Base-by-base conservation (phyloP, 345 rosid species). In the Streptanthus diversifolius region DNA sequence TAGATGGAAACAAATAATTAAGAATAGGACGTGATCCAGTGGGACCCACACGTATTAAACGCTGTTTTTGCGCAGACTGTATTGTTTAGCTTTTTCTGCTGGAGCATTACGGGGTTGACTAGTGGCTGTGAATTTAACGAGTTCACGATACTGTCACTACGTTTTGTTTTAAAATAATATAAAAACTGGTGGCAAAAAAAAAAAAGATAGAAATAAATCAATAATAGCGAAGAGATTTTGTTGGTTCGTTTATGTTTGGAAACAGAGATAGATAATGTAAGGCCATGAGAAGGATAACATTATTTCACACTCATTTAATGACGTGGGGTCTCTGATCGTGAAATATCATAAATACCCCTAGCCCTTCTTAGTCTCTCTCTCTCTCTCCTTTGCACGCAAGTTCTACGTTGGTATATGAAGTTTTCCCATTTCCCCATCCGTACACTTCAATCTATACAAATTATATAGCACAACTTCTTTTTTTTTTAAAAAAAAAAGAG, bases 241-340 rank as follows among this genome's bases (percentile, higher is more conserved):
- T 30, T 74, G 55, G 73, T 67, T 67, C 61, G 72, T 21, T 59
- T 24, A 22, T 68, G 79, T 61, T 68, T 68, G 79, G 74, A 68
- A 68, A 62, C 63, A 75, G 69, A 68, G 69, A 75, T 60, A 52
- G 57, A 68, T 68, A 75, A 68, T 68, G 74, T 68, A 75, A 61
- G 74, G 70, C 79, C 79, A 75, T 62, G 79, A 68, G 79, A 75
- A 4, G 64, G 74, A 75, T 75, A 68, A 45, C 74, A 75, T 68
- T 75, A 75, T 75, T 37, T 59, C 63, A 27, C 54, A 51, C 73
- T 60, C 79, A 61, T 75, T 68, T 40, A 75, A 75, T 53, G 74
- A 25, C 27, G 65, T 62, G 22, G 74, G 79, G 70, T 61, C 74
- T 17, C 3, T 17, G 21, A 24, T 15, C 1, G 0, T 5, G 48